Percentiles rank a stretch among this genome's conserved stretches.
Conservation (phyloP, 108 stramenopile genomes). For the Fragilaria crotonensis region DNA sequence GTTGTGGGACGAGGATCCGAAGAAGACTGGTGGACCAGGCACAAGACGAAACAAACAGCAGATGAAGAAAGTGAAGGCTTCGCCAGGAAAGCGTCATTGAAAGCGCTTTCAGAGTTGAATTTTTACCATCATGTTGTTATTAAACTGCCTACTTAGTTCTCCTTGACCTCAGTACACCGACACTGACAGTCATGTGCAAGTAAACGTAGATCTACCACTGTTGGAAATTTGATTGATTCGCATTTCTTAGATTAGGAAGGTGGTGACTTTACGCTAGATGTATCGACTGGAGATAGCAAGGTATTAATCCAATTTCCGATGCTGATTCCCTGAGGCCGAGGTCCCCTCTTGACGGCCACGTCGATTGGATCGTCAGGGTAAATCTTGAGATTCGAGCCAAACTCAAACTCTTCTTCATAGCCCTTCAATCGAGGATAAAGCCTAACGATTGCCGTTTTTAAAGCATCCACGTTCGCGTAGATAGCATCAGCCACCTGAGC, state of each 20-base stretch:
- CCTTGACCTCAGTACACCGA: too few species aligned
- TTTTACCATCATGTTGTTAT: too few species aligned
- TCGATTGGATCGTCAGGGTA: conserved; percentile 85
- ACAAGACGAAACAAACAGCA: conserved; percentile 6
- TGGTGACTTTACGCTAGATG: conserved; percentile 36
- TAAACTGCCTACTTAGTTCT: too few species aligned
- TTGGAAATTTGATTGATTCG: too few species aligned
- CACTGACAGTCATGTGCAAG: too few species aligned
- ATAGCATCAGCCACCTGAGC: conserved; percentile 77
- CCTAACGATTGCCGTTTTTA: conserved; percentile 56
- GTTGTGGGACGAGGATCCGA: conserved; percentile 52
- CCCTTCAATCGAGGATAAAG: conserved; percentile 67
- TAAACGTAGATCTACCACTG: too few species aligned
- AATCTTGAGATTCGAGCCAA: conserved; percentile 81
- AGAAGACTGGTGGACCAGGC: conserved; percentile 31
- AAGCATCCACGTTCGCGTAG: conserved; percentile 62
- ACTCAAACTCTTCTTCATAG: conserved; percentile 73
- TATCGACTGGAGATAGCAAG: conserved; percentile 65
- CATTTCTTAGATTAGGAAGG: too few species aligned
- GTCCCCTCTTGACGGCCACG: conserved; percentile 51
- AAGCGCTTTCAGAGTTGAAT: too few species aligned
- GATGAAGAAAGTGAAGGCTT: not conserved
- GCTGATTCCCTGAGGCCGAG: conserved; percentile 36
- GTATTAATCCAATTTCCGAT: conserved; percentile 81
- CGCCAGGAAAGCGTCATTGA: not conserved